These are phyloP conservation scores for Pterocarpus macrocarpus DNA, from an alignment of 306 rosid genomes.

Conservation along the genomic window DNA sequence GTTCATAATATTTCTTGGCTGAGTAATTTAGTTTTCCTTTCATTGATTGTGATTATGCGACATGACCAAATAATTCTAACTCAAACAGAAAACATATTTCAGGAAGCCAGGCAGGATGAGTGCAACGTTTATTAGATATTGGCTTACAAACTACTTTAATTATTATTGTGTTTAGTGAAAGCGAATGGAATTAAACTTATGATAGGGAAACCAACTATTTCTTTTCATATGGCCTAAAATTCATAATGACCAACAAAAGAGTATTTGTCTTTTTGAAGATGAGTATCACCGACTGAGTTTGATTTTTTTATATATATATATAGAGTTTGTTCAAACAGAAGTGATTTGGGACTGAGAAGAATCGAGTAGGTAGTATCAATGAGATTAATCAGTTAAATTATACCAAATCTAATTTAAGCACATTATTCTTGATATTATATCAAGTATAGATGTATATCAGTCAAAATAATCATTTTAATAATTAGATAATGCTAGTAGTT, in stretches of 20 bases:
- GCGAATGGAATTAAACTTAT: not conserved
- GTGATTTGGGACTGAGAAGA: not conserved
- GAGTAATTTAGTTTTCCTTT: slow-evolving; percentile 17
- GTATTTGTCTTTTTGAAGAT: not conserved
- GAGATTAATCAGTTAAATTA: not conserved
- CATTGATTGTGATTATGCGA: slow-evolving; percentile 32
- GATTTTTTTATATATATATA: not conserved
- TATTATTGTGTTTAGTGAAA: slow-evolving; percentile 7
- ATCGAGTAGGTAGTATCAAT: not conserved
- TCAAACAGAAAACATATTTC: slow-evolving; percentile 8
- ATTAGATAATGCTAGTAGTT: not conserved
- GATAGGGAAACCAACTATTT: not conserved
- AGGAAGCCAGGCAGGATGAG: slow-evolving; percentile 8
- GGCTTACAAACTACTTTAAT: slow-evolving; percentile 8
- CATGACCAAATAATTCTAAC: slow-evolving; percentile 21
- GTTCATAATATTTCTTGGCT: not conserved
- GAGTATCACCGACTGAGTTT: not conserved
- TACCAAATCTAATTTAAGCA: not conserved
- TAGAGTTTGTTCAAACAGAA: not conserved
- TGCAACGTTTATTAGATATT: not conserved
- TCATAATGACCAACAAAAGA: not conserved
- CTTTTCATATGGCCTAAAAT: not conserved
- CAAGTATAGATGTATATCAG: not conserved
- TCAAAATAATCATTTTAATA: no score
- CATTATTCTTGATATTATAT: not conserved